Evolutionary conservation across 2,329 filamentous ascomycete species (phyloP), one percentile per base, ranked within the genome.

Genomic region (Epichloe elymi): DNA sequence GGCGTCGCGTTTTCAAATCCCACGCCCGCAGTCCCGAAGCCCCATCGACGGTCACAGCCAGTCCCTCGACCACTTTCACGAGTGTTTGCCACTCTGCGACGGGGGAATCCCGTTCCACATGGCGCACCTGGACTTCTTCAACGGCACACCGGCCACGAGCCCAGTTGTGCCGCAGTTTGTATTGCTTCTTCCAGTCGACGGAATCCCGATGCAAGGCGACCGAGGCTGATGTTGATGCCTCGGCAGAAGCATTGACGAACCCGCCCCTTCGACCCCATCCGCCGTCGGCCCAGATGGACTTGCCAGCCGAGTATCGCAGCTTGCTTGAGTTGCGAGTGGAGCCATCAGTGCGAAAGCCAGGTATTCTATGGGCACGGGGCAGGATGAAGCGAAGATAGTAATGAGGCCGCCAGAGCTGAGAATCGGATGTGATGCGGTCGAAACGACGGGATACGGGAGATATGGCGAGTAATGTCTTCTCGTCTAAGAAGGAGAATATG

Each of bases 91-190:
- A 52, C 64, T 82, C 62, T 50, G 55, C 17, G n/a, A 51, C 54
- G 40, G 46, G 54, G 15, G 17, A 52, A 45, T 35, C 61, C 51
- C 55, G 70, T 49, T 74, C 70, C 10, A 53, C 49, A 39, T 61
- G 60, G 39, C 60, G 59, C 23, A 88, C 76, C 43, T 82, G 74
- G 33, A 96, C 78, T 65, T 95, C 86, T 37, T 85, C 82, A 12
- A 95, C 80, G 38, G 80, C 84, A 60, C 88, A 95, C 57, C 79
- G 82, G 0, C 91, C 93, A 55, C 76, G 80, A 1, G 86, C 79
- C 93, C 93, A 97, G 68, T 97, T 97, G 63, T 95, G 86, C 44
- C 87, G 78, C 47, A 96, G 73, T 60, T 85, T 88, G 67, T 94
- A 97, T 60, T 93, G 86, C 54, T 79, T 78, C 70, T 94, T 95